Base-by-base conservation (phyloP, 768 basidiomycete genomes). In the Vararia minispora region DNA sequence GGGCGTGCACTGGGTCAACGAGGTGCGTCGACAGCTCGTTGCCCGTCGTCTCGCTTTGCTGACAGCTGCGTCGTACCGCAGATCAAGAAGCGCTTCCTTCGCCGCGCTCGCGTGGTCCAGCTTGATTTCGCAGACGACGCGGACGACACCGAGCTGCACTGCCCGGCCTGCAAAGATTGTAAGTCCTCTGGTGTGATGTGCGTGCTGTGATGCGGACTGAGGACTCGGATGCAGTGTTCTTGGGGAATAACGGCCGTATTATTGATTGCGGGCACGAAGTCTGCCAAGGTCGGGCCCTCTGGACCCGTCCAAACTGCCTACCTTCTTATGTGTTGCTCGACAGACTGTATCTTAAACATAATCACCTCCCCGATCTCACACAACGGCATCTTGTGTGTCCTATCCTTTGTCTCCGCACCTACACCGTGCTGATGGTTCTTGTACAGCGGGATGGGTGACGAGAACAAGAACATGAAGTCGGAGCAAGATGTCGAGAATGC, bases 161-260 rank as follows among this genome's bases (percentile, higher is more conserved):
- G 86, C 47, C 68, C 78, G 0, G 69, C 78, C 26, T 89, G 86
- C 52, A 60, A 68, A 37, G 84, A 87, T 35, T 54, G 76, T 78
- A 49, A 20, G 41, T 38, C 12, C 8, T 22, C 22, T 14, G 36
- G 11, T 36, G 10, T 35, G 1, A 37, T 24, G 20, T 35, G 37
- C 21, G 6, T 16, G 12, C 20, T n/a, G n/a, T n/a, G n/a, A n/a
- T n/a, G n/a, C n/a, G n/a, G n/a, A n/a, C n/a, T n/a, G n/a, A n/a
- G n/a, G n/a, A n/a, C n/a, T n/a, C n/a, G n/a, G n/a, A 41, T n/a
- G 7, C 44, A 72, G 72, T 71, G 40, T 67, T 70, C 39, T 57
- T 62, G 22, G 60, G 60, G 12, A 60, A 68, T 34, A 73, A 64
- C 41, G 76, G 78, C 2, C 64, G 72, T 6, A 56, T 87, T n/a